Evolutionary conservation across 2,329 filamentous ascomycete species (phyloP), one percentile per base, ranked within the genome.

Genomic region (Ceratocystis albifundus): DNA sequence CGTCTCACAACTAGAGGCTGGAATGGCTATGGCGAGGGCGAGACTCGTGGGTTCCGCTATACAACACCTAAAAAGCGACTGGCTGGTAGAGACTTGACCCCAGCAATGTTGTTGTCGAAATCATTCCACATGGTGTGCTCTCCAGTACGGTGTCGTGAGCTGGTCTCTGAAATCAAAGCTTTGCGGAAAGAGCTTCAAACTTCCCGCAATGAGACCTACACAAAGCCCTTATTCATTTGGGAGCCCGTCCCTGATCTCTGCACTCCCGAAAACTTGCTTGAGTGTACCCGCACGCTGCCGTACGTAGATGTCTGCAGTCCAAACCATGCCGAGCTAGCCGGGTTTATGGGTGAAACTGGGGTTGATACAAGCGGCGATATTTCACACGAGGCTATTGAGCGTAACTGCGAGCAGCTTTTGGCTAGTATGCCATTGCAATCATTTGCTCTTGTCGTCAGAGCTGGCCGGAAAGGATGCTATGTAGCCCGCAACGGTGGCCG

Each of bases 221-320:
- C 78, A 0, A 82, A 82, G 61, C 89, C 92, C 0, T 76, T 91
- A 5, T 90, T 96, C 74, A 84, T 97, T 64, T 99, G 93, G 93
- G 94, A 99, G 74, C 94, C 94, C 0, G 89, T 96, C 0, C 94
- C 94, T 1, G 90, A 96, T 75, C 81, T 90, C 0, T 96, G 92
- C 74, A 87, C 83, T 0, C 86, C 90, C 0, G 84, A 85, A 53
- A 81, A 87, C 73, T 76, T 87, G 32, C 77, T 86, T 10, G 85
- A 85, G 71, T 84, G 81, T 73, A 86, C 84, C 62, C 86, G 86
- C 70, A 81, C 81, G 10, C 77, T 87, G 12, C 82, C 82, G 0
- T 75, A 85, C 17, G 78, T 87, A 66, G 84, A 87, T 70, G 76
- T 87, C 66, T 84, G 83, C 74, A 85, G 82, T 69, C 94, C 94